Conservation (phyloP, 495 filamentous ascomycete genomes). For the Hypoxylon fuscum region DNA sequence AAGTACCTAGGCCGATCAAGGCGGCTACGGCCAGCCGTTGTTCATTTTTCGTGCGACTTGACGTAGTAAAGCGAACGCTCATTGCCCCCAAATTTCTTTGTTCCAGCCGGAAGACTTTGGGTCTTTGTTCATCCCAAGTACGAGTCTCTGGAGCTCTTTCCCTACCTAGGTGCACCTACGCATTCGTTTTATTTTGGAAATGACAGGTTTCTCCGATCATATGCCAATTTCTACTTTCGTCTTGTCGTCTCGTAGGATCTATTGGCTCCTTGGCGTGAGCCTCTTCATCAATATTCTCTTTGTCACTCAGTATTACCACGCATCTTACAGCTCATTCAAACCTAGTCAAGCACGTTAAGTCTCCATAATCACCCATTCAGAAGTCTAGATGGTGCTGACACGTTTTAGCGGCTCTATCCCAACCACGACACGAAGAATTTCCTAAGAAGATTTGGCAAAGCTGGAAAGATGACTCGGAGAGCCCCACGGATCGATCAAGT, state of each 20-base stretch:
- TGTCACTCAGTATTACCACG: not conserved
- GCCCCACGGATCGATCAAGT: conserved; percentile 16
- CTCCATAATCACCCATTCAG: not conserved
- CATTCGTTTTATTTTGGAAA: too few species aligned
- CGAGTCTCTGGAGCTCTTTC: too few species aligned
- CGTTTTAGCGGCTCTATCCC: not conserved
- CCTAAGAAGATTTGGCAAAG: conserved; percentile 32
- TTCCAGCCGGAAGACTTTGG: too few species aligned
- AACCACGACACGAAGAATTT: not conserved
- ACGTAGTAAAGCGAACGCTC: too few species aligned
- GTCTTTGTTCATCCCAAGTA: too few species aligned
- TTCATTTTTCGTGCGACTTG: too few species aligned
- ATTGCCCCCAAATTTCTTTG: too few species aligned
- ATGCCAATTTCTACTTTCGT: not conserved
- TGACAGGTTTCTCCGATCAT: not conserved
- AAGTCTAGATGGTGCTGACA: not conserved
- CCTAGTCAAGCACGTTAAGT: not conserved
- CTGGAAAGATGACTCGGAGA: conserved; percentile 30
- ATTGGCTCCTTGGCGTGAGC: not conserved
- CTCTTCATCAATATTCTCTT: not conserved
- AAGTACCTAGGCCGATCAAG: too few species aligned
- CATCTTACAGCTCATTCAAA: not conserved
- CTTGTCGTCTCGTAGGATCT: not conserved
- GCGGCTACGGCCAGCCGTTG: too few species aligned
- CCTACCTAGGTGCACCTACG: too few species aligned